Evolutionary conservation across 148 eudicot species (phyloP), one percentile per base, ranked within the genome.

Genomic region (Nyssa sinensis): DNA sequence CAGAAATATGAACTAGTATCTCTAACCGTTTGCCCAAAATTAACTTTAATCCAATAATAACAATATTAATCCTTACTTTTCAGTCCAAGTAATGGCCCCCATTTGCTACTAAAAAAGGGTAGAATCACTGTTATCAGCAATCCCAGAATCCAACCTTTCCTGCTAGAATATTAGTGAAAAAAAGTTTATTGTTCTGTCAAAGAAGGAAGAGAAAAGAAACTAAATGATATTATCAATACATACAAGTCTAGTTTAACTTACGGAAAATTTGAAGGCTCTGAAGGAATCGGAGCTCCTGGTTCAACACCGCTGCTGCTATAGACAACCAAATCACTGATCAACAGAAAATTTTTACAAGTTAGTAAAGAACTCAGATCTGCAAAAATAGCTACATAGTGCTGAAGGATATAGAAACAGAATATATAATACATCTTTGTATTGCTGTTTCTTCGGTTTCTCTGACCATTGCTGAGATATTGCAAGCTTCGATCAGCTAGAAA

Each of bases 91-190:
- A 82, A 75, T 29, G 80, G 71, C 3, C 72, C 75, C 77, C 79
- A 82, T 82, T 82, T 82, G 74, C 11, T 44, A 69, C 32, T 82
- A 47, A 79, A 76, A 71, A 79, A 72, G 7, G 85, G 80, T 8
- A 82, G 58, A 44, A 75, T 47, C 8, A 76, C 25, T 19, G 77
- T 21, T n/a, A 82, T 21, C 9, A 79, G 41, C 14, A 72, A 23
- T 71, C 82, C 82, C 41, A 68, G 71, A 17, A 82, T 39, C 85
- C 85, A 82, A 0, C 70, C 61, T 67, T 79, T 82, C 82, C 82
- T 82, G 82, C 68, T 51, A 29, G n/a, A 70, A 61, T 12, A 31
- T 9, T 17, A 47, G 7, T 13, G 4, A 8, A 71, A 12, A 16
- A 6, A 71, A 64, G 10, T 29, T 61, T n/a, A 28, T 35, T 62